phyloP scores from a whole-genome alignment of 345 rosid genomes.

The Salix viminalis region DNA sequence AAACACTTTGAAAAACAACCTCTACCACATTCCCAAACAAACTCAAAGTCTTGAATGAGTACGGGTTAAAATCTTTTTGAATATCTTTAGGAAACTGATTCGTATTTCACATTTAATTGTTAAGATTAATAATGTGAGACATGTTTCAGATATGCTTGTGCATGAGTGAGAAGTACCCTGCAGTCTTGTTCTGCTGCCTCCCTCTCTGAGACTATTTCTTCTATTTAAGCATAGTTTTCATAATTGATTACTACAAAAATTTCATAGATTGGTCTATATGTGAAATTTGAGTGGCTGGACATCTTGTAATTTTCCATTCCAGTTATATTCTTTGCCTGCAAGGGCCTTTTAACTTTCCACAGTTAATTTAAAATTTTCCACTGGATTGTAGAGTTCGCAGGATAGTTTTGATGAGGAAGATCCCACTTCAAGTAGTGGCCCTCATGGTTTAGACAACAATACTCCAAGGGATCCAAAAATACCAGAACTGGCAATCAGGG shows the following conservation, averaged over 20 bases:
- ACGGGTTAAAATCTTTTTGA: too few relatives aligned
- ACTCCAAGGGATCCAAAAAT: slow-evolving; percentile 39
- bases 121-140: neutral
- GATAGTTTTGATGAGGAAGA: slow-evolving; percentile 45
- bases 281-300: neutral
- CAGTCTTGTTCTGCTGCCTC: neutral
- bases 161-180: neutral
- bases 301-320: neutral
- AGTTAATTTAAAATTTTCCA: neutral
- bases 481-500: slow-evolving; percentile 37
- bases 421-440: slow-evolving; percentile 41
- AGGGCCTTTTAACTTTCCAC: slow-evolving; percentile 3
- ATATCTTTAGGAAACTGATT: too few relatives aligned
- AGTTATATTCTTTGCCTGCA: neutral
- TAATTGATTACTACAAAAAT: neutral
- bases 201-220: neutral
- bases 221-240: neutral
- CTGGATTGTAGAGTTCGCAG: slow-evolving; percentile 45
- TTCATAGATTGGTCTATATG: neutral
- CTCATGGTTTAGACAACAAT: slow-evolving; percentile 61
- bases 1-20: too few relatives aligned
- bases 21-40: too few relatives aligned
- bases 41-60: too few relatives aligned
- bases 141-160: neutral
- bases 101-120: too few relatives aligned